Evolutionary conservation across 116 monocot species (phyloP).

Genomic region (Papilionanthe hybrid): DNA sequence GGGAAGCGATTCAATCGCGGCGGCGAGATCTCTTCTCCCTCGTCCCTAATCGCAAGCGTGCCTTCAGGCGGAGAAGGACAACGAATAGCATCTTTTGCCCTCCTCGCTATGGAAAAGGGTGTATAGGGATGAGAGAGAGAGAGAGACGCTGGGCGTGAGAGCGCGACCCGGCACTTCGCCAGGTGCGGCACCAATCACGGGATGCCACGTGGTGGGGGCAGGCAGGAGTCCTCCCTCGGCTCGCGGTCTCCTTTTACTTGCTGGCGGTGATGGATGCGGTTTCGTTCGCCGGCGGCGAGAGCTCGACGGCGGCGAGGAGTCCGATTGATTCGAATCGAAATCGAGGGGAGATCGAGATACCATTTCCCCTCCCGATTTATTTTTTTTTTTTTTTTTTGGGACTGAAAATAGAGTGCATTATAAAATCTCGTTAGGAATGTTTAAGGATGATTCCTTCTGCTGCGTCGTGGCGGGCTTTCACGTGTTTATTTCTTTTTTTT

Average conservation of each 20-base stretch:
- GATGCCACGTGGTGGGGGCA: constrained; percentile 13
- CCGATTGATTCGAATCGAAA: constrained; percentile 3
- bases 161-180: constrained; percentile 13
- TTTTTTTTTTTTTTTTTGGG: not conserved
- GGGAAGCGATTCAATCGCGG: not conserved
- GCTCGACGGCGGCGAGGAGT: not conserved
- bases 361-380: not conserved
- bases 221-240: not conserved
- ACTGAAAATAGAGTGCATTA: not conserved
- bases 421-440: constrained; percentile 1
- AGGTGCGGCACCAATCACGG: constrained; percentile 12
- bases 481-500: too few relatives aligned
- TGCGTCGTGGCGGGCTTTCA: not conserved
- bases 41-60: constrained; percentile 1
- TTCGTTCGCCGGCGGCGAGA: not conserved
- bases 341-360: not conserved
- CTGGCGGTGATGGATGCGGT: not conserved
- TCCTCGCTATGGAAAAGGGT: constrained; percentile 4
- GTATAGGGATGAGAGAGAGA: not conserved
- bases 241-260: not conserved
- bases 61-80: not conserved
- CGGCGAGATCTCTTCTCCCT: constrained; percentile 2
- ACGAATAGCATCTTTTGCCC: constrained; percentile 7
- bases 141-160: constrained; percentile 2
- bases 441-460: not conserved